Evolutionary conservation across 179 eudicot genomes (phyloP), one percentile per base, ranked within the genome.

Genomic region (Corrigiola litoralis): DNA sequence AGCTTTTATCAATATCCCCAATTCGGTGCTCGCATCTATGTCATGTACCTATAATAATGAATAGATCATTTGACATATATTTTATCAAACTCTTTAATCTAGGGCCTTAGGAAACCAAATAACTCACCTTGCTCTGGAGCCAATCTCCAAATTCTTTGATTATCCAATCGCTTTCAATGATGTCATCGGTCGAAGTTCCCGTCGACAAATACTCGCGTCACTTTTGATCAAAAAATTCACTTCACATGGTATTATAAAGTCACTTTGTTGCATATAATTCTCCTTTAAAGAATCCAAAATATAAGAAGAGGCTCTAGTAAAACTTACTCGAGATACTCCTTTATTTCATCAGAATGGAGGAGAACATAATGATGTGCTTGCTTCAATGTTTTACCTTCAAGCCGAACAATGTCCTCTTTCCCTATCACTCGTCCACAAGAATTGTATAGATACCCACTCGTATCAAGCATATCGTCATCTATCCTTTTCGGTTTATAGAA

Each of bases 291-390:
- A n/a, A n/a, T n/a, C n/a, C n/a, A 6, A 6, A 5, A 45, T 1
- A 1, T 6, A 18, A 0, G 4, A 2, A 2, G 27, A 36, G 1
- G 5, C 1, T 13, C 42, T 10, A 4, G 4, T n/a, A n/a, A n/a
- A n/a, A 61, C 38, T 61, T 61, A 61, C 65, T 44, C 27, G 10
- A 7, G 17, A 17, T 42, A 5, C 1, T 28, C 38, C 3, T 28
- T 42, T 25, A 40, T 44, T 9, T 44, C 56, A 46, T 53, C 44
- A 0, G 24, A 29, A 11, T 67, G 71, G 17, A 67, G 53, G 4
- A 56, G 46, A 17, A 67, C 55, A 56, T 56, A 67, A 9, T 45
- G 55, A 68, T 57, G 57, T 23, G 65, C 58, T 48, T 68, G 65
- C 5, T 17, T 37, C 25, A 45, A 33, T 36, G 47, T 68, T 58